Percentiles rank a stretch among this genome's conserved stretches.
These are phyloP conservation scores for Nicotiana attenuata DNA, from an alignment of 257 asterid species.

Conservation along the genomic window DNA sequence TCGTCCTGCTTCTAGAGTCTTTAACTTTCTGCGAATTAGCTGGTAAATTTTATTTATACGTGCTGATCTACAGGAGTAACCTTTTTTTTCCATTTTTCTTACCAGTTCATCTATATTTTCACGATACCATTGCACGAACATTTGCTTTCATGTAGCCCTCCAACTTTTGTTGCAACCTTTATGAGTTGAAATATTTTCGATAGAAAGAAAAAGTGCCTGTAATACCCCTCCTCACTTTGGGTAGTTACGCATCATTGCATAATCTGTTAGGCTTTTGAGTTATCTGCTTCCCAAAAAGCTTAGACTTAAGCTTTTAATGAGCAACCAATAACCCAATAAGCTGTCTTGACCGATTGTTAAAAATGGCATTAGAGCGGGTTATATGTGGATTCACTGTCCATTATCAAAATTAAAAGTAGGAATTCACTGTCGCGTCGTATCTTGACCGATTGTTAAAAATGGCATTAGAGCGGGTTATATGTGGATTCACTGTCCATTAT, in stretches of 20 bases:
- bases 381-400: background rate
- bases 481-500: background rate
- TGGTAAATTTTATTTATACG: background rate
- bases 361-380: background rate
- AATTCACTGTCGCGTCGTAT: background rate
- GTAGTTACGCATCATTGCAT: background rate
- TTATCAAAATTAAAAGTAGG: background rate
- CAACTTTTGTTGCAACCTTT: background rate
- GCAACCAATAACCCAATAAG: constrained; percentile 1
- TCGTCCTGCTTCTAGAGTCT: background rate
- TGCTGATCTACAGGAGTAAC: background rate
- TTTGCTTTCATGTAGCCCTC: background rate
- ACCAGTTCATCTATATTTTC: background rate
- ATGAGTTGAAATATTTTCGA: background rate
- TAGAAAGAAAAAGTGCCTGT: background rate
- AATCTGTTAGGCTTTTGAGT: background rate
- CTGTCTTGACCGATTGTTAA: background rate
- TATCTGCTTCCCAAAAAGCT: background rate
- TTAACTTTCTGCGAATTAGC: background rate
- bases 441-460: background rate
- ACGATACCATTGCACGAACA: background rate
- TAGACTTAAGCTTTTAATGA: background rate
- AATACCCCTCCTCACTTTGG: background rate
- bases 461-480: background rate
- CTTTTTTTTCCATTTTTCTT: background rate